These are phyloP conservation scores for Cryptosporidium tyzzeri DNA, from an alignment of 169 alveolate species.

Conservation along the genomic window DNA sequence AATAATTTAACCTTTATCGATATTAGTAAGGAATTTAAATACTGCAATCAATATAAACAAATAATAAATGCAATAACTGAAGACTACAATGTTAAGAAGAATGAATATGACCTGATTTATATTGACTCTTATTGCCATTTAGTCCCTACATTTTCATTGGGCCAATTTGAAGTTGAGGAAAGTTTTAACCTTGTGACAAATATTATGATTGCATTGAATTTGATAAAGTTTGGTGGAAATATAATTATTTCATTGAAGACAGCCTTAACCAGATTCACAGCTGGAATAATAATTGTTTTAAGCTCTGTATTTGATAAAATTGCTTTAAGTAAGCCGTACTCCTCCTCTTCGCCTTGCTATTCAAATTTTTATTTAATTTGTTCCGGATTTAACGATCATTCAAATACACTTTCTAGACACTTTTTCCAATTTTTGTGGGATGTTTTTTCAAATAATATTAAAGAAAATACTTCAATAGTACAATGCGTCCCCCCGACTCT, in stretches of 20 bases:
- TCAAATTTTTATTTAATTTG: conserved; percentile 79
- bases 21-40: conserved; percentile 52
- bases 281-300: conserved; percentile 77
- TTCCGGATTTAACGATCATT: conserved; percentile 78
- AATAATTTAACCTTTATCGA: conserved; percentile 23
- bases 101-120: conserved; percentile 49
- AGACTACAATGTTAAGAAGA: conserved; percentile 36
- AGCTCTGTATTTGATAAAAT: conserved; percentile 81
- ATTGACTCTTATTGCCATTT: conserved; percentile 61
- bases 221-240: conserved; percentile 79
- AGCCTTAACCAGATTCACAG: conserved; percentile 80
- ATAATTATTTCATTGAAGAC: conserved; percentile 78
- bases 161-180: conserved; percentile 59
- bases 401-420: conserved; percentile 80
- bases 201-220: conserved; percentile 78
- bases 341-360: conserved; percentile 80
- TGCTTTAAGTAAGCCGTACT: conserved; percentile 77
- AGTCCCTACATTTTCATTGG: conserved; percentile 59
- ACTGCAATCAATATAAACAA: conserved; percentile 59
- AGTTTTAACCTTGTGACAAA: conserved; percentile 18
- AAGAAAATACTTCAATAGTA: conserved; percentile 74
- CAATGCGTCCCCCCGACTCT: conserved; percentile 78
- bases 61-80: conserved; percentile 54
- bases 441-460: conserved; percentile 79
- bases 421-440: conserved; percentile 84